Conservation (phyloP, 192 early-diverging fungal species). For the Rhizoclosmatium sp. region DNA sequence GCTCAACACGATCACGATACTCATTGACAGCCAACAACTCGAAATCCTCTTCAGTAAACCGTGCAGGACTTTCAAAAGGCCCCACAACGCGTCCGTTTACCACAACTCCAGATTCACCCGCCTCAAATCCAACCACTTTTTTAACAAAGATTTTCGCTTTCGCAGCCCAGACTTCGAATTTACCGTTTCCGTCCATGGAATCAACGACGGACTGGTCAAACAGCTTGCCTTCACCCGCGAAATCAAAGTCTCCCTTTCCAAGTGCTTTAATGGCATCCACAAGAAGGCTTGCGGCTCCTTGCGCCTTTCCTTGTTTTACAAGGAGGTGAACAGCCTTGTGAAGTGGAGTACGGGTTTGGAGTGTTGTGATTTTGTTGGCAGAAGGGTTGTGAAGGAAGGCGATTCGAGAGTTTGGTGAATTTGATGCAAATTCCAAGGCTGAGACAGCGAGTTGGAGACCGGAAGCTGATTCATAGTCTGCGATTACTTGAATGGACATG, state of each 20-base stretch:
- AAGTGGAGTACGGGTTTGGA: background rate
- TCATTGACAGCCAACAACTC: constrained; percentile 69
- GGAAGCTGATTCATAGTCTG: constrained; percentile 40
- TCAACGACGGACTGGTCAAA: background rate
- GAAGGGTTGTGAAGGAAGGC: constrained; percentile 63
- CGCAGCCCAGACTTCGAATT: constrained; percentile 17
- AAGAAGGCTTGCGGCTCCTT: background rate
- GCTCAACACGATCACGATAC: constrained; percentile 38
- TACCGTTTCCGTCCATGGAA: background rate
- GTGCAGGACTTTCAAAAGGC: constrained; percentile 25
- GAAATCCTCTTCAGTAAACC: constrained; percentile 67
- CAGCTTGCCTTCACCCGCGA: background rate
- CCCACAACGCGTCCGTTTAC: constrained; percentile 55
- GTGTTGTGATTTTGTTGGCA: background rate
- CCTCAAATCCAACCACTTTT: constrained; percentile 28
- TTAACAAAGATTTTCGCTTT: background rate
- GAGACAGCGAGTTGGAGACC: constrained; percentile 58
- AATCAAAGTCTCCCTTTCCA: background rate
- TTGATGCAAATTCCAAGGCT: constrained; percentile 22
- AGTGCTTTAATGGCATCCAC: background rate
- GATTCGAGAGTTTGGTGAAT: constrained; percentile 46
- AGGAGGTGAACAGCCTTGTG: constrained; percentile 18
- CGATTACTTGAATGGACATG: constrained; percentile 41
- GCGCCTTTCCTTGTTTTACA: background rate
- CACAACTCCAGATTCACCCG: constrained; percentile 39